These are phyloP conservation scores for Drosera capensis DNA, from an alignment of 148 eudicot species.

Conservation along the genomic window DNA sequence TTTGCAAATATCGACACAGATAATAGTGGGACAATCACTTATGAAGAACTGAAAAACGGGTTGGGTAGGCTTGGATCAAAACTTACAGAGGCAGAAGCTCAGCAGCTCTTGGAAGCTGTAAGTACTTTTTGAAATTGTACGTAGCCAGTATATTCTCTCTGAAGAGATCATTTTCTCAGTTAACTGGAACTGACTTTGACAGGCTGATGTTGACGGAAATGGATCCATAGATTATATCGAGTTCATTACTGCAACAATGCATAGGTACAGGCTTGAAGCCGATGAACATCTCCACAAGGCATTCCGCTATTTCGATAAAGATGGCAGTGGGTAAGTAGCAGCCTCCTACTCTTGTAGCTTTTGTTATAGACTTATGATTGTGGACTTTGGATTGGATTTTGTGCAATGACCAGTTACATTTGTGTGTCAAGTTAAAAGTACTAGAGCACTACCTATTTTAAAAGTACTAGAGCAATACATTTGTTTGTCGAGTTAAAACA, in stretches of 20 bases:
- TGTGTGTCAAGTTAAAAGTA: no score
- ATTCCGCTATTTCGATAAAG: conserved; percentile 73
- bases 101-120: conserved; percentile 96
- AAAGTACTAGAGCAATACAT: no score
- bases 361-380: no score
- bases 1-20: conserved; percentile 82
- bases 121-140: conserved; percentile 7
- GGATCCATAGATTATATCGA: conserved; percentile 80
- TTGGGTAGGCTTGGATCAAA: conserved; percentile 80
- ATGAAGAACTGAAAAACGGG: conserved; percentile 74
- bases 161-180: no score
- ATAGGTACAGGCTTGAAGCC: conserved; percentile 61
- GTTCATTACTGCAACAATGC: conserved; percentile 82
- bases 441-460: no score
- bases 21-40: conserved; percentile 78
- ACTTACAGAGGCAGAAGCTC: conserved; percentile 69
- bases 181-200: no score
- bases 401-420: no score
- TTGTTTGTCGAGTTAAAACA: no score
- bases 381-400: no score
- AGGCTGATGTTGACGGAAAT: conserved; percentile 88
- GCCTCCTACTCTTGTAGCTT: no score
- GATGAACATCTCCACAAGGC: conserved; percentile 75
- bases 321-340: conserved; percentile 76
- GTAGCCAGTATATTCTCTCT: background rate